Evolutionary conservation across 345 rosid genomes (phyloP).

Genomic region (Zanthoxylum bungeanum): DNA sequence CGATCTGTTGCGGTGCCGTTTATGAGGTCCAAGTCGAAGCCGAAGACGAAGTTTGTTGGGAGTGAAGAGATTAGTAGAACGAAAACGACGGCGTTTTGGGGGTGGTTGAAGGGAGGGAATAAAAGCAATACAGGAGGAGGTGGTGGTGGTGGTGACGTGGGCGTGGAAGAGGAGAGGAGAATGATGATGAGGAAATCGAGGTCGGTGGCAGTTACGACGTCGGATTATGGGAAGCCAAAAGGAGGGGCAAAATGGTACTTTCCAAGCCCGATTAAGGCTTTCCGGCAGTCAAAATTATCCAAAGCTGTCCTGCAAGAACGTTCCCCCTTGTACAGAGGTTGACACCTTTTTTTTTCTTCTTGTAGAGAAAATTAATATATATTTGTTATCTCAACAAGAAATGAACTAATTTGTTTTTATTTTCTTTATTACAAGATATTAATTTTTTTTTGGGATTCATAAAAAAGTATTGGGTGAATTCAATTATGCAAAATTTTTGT

Average conservation of each 20-base stretch:
- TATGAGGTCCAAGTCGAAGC: constrained; percentile 45
- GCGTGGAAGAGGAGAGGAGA: constrained; percentile 33
- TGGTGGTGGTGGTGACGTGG: no score
- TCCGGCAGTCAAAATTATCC: constrained; percentile 58
- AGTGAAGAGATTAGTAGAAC: background rate
- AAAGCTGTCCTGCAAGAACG: constrained; percentile 55
- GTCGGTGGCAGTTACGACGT: constrained; percentile 63
- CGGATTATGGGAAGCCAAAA: constrained; percentile 28
- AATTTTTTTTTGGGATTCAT: background rate
- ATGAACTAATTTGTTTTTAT: background rate
- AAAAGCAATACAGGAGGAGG: constrained; percentile 32
- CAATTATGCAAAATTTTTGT: background rate
- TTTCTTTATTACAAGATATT: background rate
- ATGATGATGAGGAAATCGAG: constrained; percentile 83
- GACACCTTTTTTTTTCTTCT: constrained; percentile 20
- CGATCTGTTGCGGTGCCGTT: constrained; percentile 77
- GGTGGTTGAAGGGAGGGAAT: constrained; percentile 32
- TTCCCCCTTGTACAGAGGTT: constrained; percentile 80
- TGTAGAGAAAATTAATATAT: constrained; percentile 4
- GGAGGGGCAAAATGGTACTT: constrained; percentile 63
- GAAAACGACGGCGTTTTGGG: constrained; percentile 48
- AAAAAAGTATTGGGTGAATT: no score
- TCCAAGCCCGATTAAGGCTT: constrained; percentile 86
- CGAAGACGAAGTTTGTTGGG: constrained; percentile 16
- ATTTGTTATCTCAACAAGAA: background rate